phyloP scores from a whole-genome alignment of 176 grass and related monocot genomes.

The Oryza meyeriana region DNA sequence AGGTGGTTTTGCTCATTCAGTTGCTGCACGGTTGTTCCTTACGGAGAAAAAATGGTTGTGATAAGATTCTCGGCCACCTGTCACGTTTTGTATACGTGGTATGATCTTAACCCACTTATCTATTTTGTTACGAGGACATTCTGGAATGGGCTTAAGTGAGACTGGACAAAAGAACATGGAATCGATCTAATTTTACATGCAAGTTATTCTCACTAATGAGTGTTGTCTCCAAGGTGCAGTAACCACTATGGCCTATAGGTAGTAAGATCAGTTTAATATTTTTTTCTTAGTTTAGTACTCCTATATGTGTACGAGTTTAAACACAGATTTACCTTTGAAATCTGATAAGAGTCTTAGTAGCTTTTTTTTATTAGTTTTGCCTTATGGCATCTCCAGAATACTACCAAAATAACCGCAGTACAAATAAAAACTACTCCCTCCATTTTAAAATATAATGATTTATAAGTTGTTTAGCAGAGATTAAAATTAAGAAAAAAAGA shows the following conservation, averaged over 20 bases:
- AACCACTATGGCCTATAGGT: too few relatives aligned
- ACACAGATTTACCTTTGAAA: too few relatives aligned
- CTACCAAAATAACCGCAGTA: too few relatives aligned
- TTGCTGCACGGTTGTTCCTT: constrained; percentile 1
- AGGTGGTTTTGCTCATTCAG: not conserved
- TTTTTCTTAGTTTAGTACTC: not conserved
- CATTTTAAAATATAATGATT: too few relatives aligned
- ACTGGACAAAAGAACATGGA: not conserved
- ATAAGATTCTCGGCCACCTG: constrained; percentile 14
- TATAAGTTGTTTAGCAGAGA: too few relatives aligned
- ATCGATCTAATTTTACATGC: not conserved
- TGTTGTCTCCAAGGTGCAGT: not conserved
- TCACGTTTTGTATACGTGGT: constrained; percentile 31
- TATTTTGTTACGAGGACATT: not conserved
- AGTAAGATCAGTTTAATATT: not conserved
- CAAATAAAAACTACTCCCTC: too few relatives aligned
- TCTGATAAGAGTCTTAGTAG: too few relatives aligned
- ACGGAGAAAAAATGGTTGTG: not conserved
- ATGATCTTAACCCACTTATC: not conserved
- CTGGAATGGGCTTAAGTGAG: not conserved
- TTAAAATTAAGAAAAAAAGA: too few relatives aligned
- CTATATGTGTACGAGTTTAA: too few relatives aligned
- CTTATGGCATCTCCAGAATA: too few relatives aligned
- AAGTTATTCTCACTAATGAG: not conserved
- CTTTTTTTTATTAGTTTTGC: too few relatives aligned